Evolutionary conservation across 164 flowering plant genomes (phyloP), one percentile per base, ranked within the genome.

Genomic region (Berberis thunbergii): DNA sequence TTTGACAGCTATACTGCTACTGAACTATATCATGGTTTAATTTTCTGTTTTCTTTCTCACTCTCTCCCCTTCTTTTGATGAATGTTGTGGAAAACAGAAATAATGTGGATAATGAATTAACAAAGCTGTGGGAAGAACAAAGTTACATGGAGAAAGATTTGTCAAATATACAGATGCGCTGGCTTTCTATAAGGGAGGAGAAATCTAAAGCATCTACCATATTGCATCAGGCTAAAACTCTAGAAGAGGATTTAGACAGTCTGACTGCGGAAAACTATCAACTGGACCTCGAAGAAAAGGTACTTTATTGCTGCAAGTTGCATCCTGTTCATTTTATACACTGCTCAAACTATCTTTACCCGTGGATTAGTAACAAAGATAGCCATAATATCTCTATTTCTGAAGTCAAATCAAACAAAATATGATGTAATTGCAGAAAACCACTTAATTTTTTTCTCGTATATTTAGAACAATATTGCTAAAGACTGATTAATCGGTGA

Each of bases 281-380:
- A 83, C 61, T 83, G 44, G 95, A 87, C 53, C 80, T 94, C 61
- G 93, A 91, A 65, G 86, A 80, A 73, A 84, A 88, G 97, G 98
- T 90, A 69, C 57, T 44, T 54, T 49, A 39, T 11, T 42, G 7
- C 43, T 54, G n/a, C 12, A 52, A 3, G n/a, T 7, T 52, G 13
- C n/a, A 2, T 52, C 9, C 4, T 52, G 54, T 52, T 12, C 4
- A 52, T 10, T 3, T 52, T 52, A 10, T 10, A 10, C 11, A 52
- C n/a, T 52, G n/a, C 12, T 52, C 26, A 26, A 26, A 26, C 26
- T 26, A 26, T 26, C 26, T 26, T 26, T 26, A 26, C 26, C 26
- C 26, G 0, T 26, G 26, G 26, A 26, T 26, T 26, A 26, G 26
- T 26, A 26, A 26, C 26, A 26, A 26, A 26, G 26, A 26, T 26